Evolutionary conservation across 2,329 filamentous ascomycete genomes (phyloP), one percentile per base, ranked within the genome.

Genomic region (Chaetomiaceae sp.): DNA sequence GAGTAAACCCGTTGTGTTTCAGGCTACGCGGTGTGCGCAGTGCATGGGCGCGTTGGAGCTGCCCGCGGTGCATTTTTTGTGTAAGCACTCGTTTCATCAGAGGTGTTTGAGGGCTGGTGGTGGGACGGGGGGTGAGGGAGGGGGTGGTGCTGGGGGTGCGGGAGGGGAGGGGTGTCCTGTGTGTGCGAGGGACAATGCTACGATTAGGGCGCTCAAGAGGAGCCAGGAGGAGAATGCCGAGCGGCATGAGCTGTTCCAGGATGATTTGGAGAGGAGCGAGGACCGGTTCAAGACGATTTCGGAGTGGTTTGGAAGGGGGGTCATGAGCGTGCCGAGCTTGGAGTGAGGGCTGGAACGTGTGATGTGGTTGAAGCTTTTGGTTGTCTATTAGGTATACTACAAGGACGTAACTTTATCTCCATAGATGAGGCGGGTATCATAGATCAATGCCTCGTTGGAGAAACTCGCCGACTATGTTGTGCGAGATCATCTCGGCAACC

Each of bases 41-140:
- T 98, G 93, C 63, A 81, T 81, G 14, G 78, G 81, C 30, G 75
- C 79, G 20, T 74, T 97, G 15, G 90, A 96, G 55, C 72, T 97
- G 11, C 93, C 93, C 0, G 87, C 84, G 0, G 90, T 98, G 38
- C 93, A 98, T 63, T 98, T 98, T 64, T 68, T 98, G 53, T 98
- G 93, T 71, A 95, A 95, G 65, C 93, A 98, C 65, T 90, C 84
- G 50, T 98, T 96, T 73, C 93, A 98, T 63, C 88, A 95, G 68
- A 77, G 87, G 37, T 98, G 91, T 65, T 70, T 98, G 61, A 69
- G 74, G 42, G 64, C 64, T 11, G 70, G 62, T 4, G 22, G 6
- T 5, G 22, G 22, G 22, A 5, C 9, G 5, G 22, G 22, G 6
- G 22, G 68, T 49, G 48, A 10, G 38, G 54, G 53, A 7, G 50